Evolutionary conservation across 257 asterid species (phyloP).

Genomic region (Solanum neorickii): DNA sequence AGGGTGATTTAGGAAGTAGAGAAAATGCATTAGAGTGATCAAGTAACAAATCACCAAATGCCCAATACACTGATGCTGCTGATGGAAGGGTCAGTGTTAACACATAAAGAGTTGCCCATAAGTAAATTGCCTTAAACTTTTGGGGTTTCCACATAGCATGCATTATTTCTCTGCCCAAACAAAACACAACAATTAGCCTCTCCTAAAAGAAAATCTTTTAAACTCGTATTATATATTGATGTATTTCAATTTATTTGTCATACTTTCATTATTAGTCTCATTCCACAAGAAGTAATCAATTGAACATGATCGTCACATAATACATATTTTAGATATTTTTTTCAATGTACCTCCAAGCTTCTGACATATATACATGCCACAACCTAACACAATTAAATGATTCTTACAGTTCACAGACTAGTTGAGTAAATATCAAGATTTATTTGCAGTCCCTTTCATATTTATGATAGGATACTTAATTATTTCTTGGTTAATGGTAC

Average conservation of each 20-base stretch:
- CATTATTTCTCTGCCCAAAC: conserved; percentile 80
- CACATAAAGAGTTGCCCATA: conserved; percentile 66
- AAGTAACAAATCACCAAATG: conserved; percentile 83
- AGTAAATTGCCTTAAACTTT: conserved; percentile 77
- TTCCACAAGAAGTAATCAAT: neutral
- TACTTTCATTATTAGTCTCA: too few species aligned
- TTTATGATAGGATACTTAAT: neutral
- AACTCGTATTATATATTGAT: neutral
- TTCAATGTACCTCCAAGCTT: neutral
- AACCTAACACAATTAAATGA: neutral
- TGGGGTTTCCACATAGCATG: conserved; percentile 99
- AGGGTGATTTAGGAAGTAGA: conserved; percentile 70
- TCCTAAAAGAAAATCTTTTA: neutral
- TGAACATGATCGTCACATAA: neutral
- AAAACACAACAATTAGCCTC: neutral
- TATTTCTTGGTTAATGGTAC: neutral
- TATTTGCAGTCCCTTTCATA: neutral
- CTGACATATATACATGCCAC: neutral
- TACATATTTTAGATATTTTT: neutral
- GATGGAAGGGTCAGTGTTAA: conserved; percentile 88
- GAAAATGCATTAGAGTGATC: conserved; percentile 90
- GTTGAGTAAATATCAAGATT: neutral
- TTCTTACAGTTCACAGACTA: neutral
- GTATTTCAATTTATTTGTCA: neutral
- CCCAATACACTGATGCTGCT: conserved; percentile 90